These are phyloP conservation scores for Saccharomycopsis javanensis DNA, from an alignment of 805 yeast genomes.

Conservation along the genomic window DNA sequence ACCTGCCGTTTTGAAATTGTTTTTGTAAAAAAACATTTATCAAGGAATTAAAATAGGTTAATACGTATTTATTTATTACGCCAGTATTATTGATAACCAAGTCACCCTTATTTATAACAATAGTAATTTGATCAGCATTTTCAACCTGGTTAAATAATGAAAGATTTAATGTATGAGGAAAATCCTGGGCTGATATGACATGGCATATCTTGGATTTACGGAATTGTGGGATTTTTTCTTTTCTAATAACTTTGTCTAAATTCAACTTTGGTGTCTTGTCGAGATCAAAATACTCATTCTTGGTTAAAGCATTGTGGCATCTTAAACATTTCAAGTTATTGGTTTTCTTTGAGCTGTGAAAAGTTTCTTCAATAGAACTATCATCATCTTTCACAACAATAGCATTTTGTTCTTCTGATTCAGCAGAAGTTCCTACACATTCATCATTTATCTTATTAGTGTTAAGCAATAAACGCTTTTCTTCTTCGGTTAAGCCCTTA, in stretches of 20 bases:
- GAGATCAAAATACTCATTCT: constrained; percentile 29
- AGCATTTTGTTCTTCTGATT: background rate
- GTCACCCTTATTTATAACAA: constrained; percentile 32
- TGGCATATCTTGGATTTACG: constrained; percentile 36
- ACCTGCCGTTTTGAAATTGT: constrained; percentile 2
- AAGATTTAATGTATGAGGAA: constrained; percentile 43
- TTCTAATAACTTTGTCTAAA: background rate
- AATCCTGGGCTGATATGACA: constrained; percentile 49
- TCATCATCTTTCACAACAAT: background rate
- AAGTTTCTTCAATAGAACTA: background rate
- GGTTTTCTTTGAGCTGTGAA: background rate
- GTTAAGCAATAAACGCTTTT: constrained; percentile 1
- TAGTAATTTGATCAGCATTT: constrained; percentile 20
- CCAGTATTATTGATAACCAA: constrained; percentile 23
- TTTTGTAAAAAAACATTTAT: constrained; percentile 6
- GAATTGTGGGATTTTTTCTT: background rate
- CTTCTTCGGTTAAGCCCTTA: constrained; percentile 8
- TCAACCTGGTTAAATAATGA: constrained; percentile 25
- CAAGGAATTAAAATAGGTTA: constrained; percentile 2
- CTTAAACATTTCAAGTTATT: constrained; percentile 2
- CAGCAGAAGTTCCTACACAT: background rate
- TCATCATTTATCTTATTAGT: constrained; percentile 1
- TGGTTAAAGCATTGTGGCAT: constrained; percentile 16
- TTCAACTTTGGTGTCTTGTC: constrained; percentile 23
- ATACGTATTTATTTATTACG: constrained; percentile 3